Base-by-base conservation (phyloP, 2,329 filamentous ascomycete genomes). In the Curvularia verruculosa region DNA sequence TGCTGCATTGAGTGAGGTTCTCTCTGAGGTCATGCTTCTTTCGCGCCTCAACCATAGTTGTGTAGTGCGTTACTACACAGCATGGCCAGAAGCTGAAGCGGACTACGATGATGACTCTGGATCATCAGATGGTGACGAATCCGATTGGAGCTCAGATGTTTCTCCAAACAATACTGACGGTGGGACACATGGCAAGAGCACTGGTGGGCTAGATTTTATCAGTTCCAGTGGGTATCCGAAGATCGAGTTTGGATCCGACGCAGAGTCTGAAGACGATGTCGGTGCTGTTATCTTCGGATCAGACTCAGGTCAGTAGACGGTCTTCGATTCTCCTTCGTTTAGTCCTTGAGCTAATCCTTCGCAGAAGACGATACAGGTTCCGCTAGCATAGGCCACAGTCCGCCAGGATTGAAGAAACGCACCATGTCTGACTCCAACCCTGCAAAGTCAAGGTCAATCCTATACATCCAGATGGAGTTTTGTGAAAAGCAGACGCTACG, bases 401-500 rank as follows among this genome's bases (percentile, higher is more conserved):
- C 79, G 44, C 64, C 78, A 62, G 53, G 72, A 19, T 61, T 67
- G 12, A 68, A 70, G 50, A 74, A 62, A 61, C 74, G 80, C 10
- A 74, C 77, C 44, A 76, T 77, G 49, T 82, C 81, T 18, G 79
- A 79, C 50, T 82, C 82, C 13, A 76, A 78, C 52, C 78, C 80
- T 19, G 40, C 57, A 18, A 81, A 84, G 41, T 84, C 85, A 58
- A 85, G 85, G 50, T 93, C 89, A 0, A 88, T 93, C 6, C 83
- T 99, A 40, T 99, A 97, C 74, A 98, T 99, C 54, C 95, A 96
- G 59, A 99, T 99, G 95, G 95, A 99, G 73, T 96, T 97, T 66
- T 99, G 95, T 71, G 94, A 98, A 74, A 95, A 94, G 72, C 86
- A 90, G 64, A 98, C 95, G 0, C 84, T 99, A 29, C 89, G 93